A percentile compares a stretch with the other conserved stretches of the same genome.
phyloP scores from a whole-genome alignment of 177 flowering plant species.

The Vitis hybrid region DNA sequence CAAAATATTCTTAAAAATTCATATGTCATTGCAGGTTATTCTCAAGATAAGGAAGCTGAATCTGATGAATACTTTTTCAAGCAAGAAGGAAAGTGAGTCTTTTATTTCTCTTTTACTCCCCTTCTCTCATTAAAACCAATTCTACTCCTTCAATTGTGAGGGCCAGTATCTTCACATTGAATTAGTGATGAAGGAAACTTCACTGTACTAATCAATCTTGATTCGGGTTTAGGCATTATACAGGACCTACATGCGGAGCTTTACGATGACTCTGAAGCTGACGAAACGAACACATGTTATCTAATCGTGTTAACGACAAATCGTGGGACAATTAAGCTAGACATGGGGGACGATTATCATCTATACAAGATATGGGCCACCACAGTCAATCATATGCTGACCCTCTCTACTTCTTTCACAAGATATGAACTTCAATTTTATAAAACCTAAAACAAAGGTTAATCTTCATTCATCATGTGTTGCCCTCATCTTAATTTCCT shows the following conservation, averaged over 20 bases:
- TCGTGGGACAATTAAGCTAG: slow-evolving; percentile 63
- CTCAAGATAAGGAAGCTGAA: slow-evolving; percentile 54
- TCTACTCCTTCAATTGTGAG: no score
- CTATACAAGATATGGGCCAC: slow-evolving; percentile 65
- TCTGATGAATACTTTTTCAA: slow-evolving; percentile 41
- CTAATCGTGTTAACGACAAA: slow-evolving; percentile 59
- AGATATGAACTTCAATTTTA: slow-evolving; percentile 61
- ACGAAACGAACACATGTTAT: slow-evolving; percentile 42
- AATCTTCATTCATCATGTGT: no score
- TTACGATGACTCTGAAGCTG: slow-evolving; percentile 46
- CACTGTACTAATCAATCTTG: not conserved
- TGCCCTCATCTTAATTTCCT: not conserved
- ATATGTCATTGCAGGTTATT: slow-evolving; percentile 43
- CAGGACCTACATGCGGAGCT: slow-evolving; percentile 61
- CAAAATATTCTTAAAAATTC: not conserved
- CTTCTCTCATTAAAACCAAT: not conserved
- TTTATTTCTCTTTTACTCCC: not conserved
- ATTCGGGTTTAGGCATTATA: slow-evolving; percentile 47
- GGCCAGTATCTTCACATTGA: not conserved
- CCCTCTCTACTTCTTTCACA: slow-evolving; percentile 53
- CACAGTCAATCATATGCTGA: slow-evolving; percentile 75
- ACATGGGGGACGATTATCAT: slow-evolving; percentile 68
- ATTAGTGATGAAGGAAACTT: not conserved
- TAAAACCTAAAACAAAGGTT: slow-evolving; percentile 17
- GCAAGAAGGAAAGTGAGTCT: slow-evolving; percentile 65